A percentile compares a stretch with the other conserved stretches of the same genome.
These are phyloP conservation scores for Dichotomocladium elegans DNA, from an alignment of 371 early-diverging fungal genomes.

Conservation along the genomic window DNA sequence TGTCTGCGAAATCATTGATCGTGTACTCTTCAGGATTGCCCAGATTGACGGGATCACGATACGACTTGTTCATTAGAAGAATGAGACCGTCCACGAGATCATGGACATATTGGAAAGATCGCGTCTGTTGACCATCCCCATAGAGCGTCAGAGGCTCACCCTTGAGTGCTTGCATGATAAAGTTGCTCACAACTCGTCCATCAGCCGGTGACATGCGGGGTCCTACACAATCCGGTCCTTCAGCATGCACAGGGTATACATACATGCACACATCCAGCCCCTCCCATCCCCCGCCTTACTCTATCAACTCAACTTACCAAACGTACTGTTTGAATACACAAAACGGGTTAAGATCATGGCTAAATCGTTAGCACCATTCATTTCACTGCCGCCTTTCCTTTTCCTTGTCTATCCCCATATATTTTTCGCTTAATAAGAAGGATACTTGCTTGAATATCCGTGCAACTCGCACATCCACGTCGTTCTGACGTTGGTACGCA, in stretches of 20 bases:
- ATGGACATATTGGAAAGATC: conserved; percentile 88
- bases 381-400: too few relatives aligned
- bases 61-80: conserved; percentile 71
- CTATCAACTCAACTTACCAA: conserved; percentile 9
- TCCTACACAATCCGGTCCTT: conserved; percentile 34
- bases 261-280: not conserved
- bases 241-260: not conserved
- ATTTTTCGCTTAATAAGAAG: not conserved
- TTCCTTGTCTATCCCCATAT: not conserved
- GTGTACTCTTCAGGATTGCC: conserved; percentile 90
- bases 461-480: conserved; percentile 82
- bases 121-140: conserved; percentile 81
- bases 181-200: conserved; percentile 89
- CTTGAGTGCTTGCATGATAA: conserved; percentile 81
- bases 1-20: conserved; percentile 76
- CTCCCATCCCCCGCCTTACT: not conserved
- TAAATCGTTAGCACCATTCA: too few relatives aligned
- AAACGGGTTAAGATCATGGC: not conserved
- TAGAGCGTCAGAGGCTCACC: conserved; percentile 79
- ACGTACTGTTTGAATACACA: conserved; percentile 7
- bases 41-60: conserved; percentile 75
- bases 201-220: conserved; percentile 88
- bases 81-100: conserved; percentile 86
- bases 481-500: conserved; percentile 75
- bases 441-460: conserved; percentile 73